phyloP scores from a whole-genome alignment of 2,329 filamentous ascomycete genomes.

The Alternaria sp. region DNA sequence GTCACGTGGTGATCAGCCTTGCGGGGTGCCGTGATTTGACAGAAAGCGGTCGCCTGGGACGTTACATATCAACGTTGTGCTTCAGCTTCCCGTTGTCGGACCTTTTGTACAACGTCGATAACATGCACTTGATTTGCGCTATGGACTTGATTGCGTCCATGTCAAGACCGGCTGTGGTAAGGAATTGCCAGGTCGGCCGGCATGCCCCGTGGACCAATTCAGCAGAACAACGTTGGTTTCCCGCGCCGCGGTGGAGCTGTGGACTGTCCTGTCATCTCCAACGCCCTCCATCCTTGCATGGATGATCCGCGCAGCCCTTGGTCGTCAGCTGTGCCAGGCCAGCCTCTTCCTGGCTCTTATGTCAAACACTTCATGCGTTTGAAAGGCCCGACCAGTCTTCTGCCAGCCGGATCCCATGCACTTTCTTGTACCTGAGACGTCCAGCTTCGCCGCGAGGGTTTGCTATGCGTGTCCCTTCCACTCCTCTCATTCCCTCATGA shows the following conservation, averaged over 20 bases:
- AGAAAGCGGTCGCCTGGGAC: slow-evolving; percentile 17
- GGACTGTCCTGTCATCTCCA: slow-evolving; percentile 34
- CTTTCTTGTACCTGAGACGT: slow-evolving; percentile 41
- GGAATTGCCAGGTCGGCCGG: background rate
- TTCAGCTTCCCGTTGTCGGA: slow-evolving; percentile 17
- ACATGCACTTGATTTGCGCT: background rate
- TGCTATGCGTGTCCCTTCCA: slow-evolving; percentile 24
- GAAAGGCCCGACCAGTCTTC: slow-evolving; percentile 32
- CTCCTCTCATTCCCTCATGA: slow-evolving; percentile 26
- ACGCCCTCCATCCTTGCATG: slow-evolving; percentile 26
- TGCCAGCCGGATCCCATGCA: slow-evolving; percentile 40
- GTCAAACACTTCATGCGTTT: slow-evolving; percentile 48
- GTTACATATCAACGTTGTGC: slow-evolving; percentile 20
- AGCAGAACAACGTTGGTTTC: slow-evolving; percentile 7
- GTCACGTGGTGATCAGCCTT: slow-evolving; percentile 27
- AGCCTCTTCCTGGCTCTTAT: slow-evolving; percentile 31
- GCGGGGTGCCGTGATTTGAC: slow-evolving; percentile 22
- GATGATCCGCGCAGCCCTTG: slow-evolving; percentile 18
- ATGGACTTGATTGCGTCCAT: background rate
- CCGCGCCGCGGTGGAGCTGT: slow-evolving; percentile 18
- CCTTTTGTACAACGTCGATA: background rate
- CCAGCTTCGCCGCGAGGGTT: slow-evolving; percentile 34
- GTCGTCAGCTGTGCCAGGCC: slow-evolving; percentile 34
- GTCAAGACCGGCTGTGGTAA: background rate
- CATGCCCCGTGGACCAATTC: slow-evolving; percentile 6